phyloP scores from a whole-genome alignment of 1,139 yeast species.

The Eremothecium coryli region DNA sequence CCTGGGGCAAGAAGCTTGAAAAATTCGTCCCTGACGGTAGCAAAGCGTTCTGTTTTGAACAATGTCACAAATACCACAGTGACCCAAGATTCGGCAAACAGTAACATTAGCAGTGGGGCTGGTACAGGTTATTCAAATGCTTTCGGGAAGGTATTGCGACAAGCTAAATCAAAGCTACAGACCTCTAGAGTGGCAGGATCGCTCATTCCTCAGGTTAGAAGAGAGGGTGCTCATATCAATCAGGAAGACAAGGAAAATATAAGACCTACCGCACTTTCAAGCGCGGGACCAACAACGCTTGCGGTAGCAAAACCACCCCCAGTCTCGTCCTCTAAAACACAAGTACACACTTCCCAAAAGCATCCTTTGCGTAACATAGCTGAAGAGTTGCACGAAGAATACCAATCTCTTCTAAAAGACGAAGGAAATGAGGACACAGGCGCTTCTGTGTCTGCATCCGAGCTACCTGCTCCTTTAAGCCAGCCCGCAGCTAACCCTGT shows the following conservation, averaged over 20 bases:
- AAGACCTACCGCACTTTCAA: not conserved
- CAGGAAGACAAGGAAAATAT: constrained; percentile 4
- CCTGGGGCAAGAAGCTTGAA: constrained; percentile 18
- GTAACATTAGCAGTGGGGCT: constrained; percentile 4
- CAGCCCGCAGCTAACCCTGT: not conserved
- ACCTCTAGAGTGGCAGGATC: constrained; percentile 9
- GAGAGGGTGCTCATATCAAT: not conserved
- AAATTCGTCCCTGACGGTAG: constrained; percentile 16
- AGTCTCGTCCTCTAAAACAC: not conserved
- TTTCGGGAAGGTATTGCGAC: constrained; percentile 13
- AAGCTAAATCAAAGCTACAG: constrained; percentile 12
- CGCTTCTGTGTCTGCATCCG: not conserved
- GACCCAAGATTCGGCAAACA: constrained; percentile 17
- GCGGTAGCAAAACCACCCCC: not conserved
- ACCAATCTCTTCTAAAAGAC: constrained; percentile 2
- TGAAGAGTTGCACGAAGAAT: constrained; percentile 3
- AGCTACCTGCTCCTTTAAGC: not conserved
- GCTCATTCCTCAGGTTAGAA: constrained; percentile 1
- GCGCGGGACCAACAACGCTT: not conserved
- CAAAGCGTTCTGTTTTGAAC: constrained; percentile 26
- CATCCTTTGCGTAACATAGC: constrained; percentile 1
- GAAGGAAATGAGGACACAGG: not conserved
- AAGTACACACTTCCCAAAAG: not conserved
- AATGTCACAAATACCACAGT: constrained; percentile 29
- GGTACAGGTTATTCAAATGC: constrained; percentile 7